Evolutionary conservation across 495 filamentous ascomycete species (phyloP).

Genomic region (Cercophora sp.): DNA sequence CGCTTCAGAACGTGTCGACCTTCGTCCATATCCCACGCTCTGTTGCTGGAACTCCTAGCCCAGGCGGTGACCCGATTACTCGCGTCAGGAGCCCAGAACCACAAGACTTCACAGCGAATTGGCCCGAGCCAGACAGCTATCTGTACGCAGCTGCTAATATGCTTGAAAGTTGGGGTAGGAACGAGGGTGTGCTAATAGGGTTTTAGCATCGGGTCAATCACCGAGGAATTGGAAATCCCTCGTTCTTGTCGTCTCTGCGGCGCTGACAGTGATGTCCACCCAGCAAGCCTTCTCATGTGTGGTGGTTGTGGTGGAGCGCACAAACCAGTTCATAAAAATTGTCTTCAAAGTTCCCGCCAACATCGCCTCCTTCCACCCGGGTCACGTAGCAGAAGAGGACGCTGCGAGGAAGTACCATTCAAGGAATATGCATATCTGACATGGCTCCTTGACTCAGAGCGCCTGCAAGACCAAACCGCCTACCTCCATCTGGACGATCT

Average conservation of each 20-base stretch:
- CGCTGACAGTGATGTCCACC: neutral
- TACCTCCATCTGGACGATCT: slow-evolving; percentile 14
- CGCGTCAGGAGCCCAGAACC: neutral
- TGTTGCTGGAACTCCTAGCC: neutral
- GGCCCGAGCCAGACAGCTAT: neutral
- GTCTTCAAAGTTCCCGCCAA: neutral
- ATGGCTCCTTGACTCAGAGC: slow-evolving; percentile 15
- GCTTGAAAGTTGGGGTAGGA: neutral
- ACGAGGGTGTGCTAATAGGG: neutral
- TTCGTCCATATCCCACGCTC: neutral
- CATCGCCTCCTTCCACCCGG: neutral
- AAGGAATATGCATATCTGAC: neutral
- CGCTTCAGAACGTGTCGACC: neutral
- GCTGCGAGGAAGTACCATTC: neutral
- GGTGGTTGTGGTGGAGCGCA: neutral
- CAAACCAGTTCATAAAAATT: neutral
- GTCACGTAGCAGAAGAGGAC: neutral
- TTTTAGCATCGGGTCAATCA: neutral
- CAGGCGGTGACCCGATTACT: too few relatives aligned
- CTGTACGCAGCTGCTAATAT: neutral
- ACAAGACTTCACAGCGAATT: neutral
- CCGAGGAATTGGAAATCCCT: neutral
- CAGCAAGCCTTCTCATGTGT: neutral
- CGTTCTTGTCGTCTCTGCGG: neutral
- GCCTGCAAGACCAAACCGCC: slow-evolving; percentile 3